Percentiles rank a stretch among this genome's conserved stretches.
phyloP scores from a whole-genome alignment of 1,284 basidiomycete genomes.

The Singerocomus inundabilis region DNA sequence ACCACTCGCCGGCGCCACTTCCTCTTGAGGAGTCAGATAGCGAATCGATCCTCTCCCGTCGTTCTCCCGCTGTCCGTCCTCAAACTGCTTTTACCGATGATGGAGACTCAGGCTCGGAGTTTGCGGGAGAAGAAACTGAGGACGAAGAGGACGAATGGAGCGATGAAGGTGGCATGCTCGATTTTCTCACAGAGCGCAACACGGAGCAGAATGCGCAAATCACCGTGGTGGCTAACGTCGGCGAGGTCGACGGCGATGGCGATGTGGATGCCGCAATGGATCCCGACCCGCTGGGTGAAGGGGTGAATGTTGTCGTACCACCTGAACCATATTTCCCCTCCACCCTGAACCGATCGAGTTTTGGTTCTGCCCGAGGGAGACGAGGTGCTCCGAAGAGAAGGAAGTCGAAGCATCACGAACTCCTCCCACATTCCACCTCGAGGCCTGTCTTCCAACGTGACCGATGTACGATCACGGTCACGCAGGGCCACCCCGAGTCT shows the following conservation, averaged over 20 bases:
- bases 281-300: constrained; percentile 78
- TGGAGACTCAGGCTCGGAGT: constrained; percentile 56
- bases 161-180: constrained; percentile 57
- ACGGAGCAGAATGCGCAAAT: constrained; percentile 75
- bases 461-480: constrained; percentile 87
- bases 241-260: constrained; percentile 39
- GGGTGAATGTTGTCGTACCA: constrained; percentile 86
- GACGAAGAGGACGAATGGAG: constrained; percentile 51
- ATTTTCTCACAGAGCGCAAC: constrained; percentile 73
- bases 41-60: constrained; percentile 42
- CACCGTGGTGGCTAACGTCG: constrained; percentile 32
- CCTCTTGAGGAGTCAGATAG: constrained; percentile 67
- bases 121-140: constrained; percentile 43
- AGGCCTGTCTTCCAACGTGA: constrained; percentile 89
- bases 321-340: constrained; percentile 77
- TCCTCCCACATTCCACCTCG: constrained; percentile 61
- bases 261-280: constrained; percentile 51
- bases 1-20: constrained; percentile 71
- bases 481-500: constrained; percentile 75
- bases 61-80: constrained; percentile 42
- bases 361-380: constrained; percentile 35
- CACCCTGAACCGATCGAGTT: constrained; percentile 53
- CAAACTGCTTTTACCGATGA: constrained; percentile 55
- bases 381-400: constrained; percentile 58
- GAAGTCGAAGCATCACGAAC: constrained; percentile 57